Evolutionary conservation across 164 flowering plant species (phyloP), one percentile per base, ranked within the genome.

Genomic region (Brasenia schreberi): DNA sequence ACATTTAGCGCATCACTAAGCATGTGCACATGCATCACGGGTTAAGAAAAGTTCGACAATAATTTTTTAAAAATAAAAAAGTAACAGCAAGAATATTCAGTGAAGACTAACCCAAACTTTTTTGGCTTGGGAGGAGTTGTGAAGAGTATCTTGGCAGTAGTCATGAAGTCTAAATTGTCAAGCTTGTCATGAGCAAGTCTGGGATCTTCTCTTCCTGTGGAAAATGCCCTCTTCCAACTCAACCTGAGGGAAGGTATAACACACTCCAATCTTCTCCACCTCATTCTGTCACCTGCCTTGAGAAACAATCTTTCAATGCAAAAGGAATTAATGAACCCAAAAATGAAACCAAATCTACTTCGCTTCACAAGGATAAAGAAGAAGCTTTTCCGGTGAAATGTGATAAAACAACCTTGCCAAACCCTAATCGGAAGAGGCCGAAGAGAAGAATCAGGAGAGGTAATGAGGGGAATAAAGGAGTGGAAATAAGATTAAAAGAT

Each of bases 141-240:
- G 79, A 87, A 88, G 68, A 88, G 85, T 18, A 92, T 89, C 75
- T 87, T 84, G 6, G 92, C 83, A 11, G 95, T 90, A 19, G 87
- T 88, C 82, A 71, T 73, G 78, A 88, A 85, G 63, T 90, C 89
- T 53, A 92, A 87, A 4, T 92, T 90, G n/a, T 87, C 80, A n/a
- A 92, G 80, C 68, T 85, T 78, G 18, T 71, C 71, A 71, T 86
- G 84, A 12, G 75, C 72, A 60, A 19, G 5, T 6, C 17, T 9
- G 16, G n/a, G n/a, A 60, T 60, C 62, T n/a, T 19, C 27, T n/a
- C 19, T 19, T 60, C 6, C 17, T 7, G 62, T n/a, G n/a, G 62
- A 45, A 12, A 45, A 12, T 7, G 11, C 12, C 53, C 53, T 45
- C 53, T 12, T 45, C 53, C 53, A 7, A 45, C 53, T 45, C 53